Base-by-base conservation (phyloP, 2,329 filamentous ascomycete genomes). In the Drechslerella dactyloides region DNA sequence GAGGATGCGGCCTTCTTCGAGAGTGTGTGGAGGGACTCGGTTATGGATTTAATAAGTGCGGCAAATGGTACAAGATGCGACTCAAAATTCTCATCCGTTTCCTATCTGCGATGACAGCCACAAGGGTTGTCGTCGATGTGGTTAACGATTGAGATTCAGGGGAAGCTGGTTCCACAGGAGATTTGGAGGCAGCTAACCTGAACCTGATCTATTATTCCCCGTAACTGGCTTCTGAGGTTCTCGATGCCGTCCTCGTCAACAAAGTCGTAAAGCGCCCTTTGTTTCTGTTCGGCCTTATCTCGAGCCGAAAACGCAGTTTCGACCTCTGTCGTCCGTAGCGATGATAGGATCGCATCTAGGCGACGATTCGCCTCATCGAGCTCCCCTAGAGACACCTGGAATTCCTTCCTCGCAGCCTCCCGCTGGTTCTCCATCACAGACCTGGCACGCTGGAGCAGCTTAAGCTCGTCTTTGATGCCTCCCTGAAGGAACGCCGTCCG, bases 231-330 rank as follows among this genome's bases (percentile, higher is more conserved):
- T 74, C 86, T 82, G 48, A 89, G 80, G 59, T 84, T 83, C 57
- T 85, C 84, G 55, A 89, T 84, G 3, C 84, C 84, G 27, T 83
- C 80, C 75, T 86, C 86, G 75, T 89, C 86, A 74, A 89, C 86
- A 79, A 89, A 89, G 77, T 89, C 86, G 78, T 85, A 85, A 40
- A 89, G 80, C 13, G 83, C 85, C 77, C 85, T 85, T 37, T 65
- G 60, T 24, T 17, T 27, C 48, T 82, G 80, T n/a, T 79, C 78
- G 74, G 82, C 80, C 3, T 79, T 79, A 1, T 55, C 50, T 23
- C 78, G 78, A 1, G 83, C 82, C 59, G 83, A 83, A 73, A 88
- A 84, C 0, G 82, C 82, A 7, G 82, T 77, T 73, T 88, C 84
- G 24, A 89, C 85, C 46, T 83, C 81, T 0, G 85, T 89, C 27